These are phyloP conservation scores for Claviceps fusiformis DNA, from an alignment of 2,329 filamentous ascomycete genomes.

Conservation along the genomic window DNA sequence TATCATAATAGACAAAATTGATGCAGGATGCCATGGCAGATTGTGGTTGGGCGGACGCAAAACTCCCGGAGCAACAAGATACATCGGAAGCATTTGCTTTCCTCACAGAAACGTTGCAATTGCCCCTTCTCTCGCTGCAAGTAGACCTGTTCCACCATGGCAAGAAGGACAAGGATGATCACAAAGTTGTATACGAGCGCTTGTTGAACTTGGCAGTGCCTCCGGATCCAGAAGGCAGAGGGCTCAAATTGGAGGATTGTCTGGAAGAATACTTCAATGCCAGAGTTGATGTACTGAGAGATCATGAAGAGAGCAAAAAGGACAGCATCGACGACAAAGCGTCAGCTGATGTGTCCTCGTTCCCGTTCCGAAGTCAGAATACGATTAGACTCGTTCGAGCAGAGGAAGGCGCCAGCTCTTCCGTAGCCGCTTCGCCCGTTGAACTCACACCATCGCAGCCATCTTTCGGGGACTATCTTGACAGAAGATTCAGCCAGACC, in stretches of 20 bases:
- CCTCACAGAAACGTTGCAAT: slow-evolving; percentile 76
- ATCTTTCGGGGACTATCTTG: not conserved
- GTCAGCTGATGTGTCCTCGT: slow-evolving; percentile 11
- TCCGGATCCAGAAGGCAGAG: slow-evolving; percentile 52
- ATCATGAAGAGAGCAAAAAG: slow-evolving; percentile 44
- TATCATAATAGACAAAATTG: slow-evolving; percentile 50
- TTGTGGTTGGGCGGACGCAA: slow-evolving; percentile 81
- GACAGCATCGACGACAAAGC: slow-evolving; percentile 16
- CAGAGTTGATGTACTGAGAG: slow-evolving; percentile 73
- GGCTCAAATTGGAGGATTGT: slow-evolving; percentile 76
- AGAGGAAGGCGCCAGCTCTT: slow-evolving; percentile 19
- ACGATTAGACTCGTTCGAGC: slow-evolving; percentile 22
- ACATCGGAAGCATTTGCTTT: slow-evolving; percentile 93
- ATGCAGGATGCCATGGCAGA: slow-evolving; percentile 70
- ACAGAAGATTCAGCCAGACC: not conserved
- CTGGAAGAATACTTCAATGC: slow-evolving; percentile 94
- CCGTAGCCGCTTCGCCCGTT: slow-evolving; percentile 21
- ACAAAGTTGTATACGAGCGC: slow-evolving; percentile 88
- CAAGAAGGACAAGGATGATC: slow-evolving; percentile 72
- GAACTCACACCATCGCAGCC: slow-evolving; percentile 13
- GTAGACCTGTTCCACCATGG: slow-evolving; percentile 93
- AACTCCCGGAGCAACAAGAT: slow-evolving; percentile 72
- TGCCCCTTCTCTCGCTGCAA: slow-evolving; percentile 79
- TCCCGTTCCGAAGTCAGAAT: slow-evolving; percentile 14
- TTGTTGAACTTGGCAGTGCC: slow-evolving; percentile 86